Evolutionary conservation across 2,329 filamentous ascomycete genomes (phyloP), one percentile per base, ranked within the genome.

Genomic region (Colletotrichum echinochloae): DNA sequence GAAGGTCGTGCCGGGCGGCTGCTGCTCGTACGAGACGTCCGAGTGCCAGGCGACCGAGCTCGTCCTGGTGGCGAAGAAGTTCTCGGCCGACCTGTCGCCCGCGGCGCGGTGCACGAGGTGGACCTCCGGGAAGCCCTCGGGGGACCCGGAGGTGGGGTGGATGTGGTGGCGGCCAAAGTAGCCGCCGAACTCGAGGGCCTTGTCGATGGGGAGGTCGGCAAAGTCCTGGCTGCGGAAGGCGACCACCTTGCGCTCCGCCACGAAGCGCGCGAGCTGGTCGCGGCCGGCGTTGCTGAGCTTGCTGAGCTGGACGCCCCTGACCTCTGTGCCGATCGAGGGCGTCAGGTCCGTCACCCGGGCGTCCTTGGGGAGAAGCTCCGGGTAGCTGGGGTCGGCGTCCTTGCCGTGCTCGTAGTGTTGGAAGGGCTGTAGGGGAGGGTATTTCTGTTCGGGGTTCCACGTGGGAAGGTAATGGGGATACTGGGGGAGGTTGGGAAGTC

Each of bases 1-100:
- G 81, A 97, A 97, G 0, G 95, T 97, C 0, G 94, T 97, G 37
- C 94, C 94, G 0, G 95, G 94, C 1, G 95, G 94, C 81, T 98
- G 94, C 74, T 88, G 84, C 83, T 97, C 95, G 78, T 97, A 97
- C 0, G 92, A 93, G 1, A 97, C 91, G 74, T 97, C 94, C 0
- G 91, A 93, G 82, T 97, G 94, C 94, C 94, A 97, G 9, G 93
- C 93, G 1, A 97, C 90, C 1, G 91, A 93, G 81, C 91, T 95
- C 4, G 92, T 95, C 28, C 92, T 88, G 56, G 89, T 88, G 68
- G 79, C 75, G 74, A 94, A 90, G 80, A 92, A 92, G 59, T 87
- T 84, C 26, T 87, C 82, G 26, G 70, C 88, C 83, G 59, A 88
- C 35, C 73, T 76, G 72, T 84, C 82, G 33, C 79, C 79, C 23